Evolutionary conservation across 2,329 filamentous ascomycete species (phyloP).

Genomic region (Chrysoporthe austroafricana): DNA sequence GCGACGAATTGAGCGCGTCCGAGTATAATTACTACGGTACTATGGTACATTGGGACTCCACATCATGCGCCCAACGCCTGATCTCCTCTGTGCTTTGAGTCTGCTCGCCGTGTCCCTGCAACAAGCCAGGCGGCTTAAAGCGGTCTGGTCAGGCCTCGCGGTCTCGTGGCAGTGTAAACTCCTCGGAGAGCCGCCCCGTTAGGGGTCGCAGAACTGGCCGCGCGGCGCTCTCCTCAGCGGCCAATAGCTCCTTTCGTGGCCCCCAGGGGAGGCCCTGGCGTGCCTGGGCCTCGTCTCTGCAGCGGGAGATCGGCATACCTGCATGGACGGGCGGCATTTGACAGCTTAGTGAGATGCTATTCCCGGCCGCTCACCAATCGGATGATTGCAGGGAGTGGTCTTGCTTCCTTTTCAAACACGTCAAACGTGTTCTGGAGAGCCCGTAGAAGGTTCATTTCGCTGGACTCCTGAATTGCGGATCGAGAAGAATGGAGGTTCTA

Average conservation of each 20-base stretch:
- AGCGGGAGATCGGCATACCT: conserved; percentile 4
- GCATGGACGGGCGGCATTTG: not conserved
- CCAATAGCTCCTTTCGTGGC: not conserved
- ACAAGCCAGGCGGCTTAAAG: not conserved
- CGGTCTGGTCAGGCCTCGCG: not conserved
- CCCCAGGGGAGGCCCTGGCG: not conserved
- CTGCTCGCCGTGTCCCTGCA: not conserved
- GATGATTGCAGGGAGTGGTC: not conserved
- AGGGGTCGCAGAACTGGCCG: not conserved
- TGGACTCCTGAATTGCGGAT: not conserved
- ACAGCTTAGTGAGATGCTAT: not conserved
- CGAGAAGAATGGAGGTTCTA: not conserved
- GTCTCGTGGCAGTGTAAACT: not conserved
- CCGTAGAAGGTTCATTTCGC: not conserved
- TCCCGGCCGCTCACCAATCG: not conserved
- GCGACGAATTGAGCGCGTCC: not conserved
- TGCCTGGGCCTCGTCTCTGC: not conserved
- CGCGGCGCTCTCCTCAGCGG: conserved; percentile 8
- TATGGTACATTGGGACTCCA: conserved; percentile 9
- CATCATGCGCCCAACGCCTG: conserved; percentile 2
- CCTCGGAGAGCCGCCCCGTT: not conserved
- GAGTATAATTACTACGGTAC: not conserved
- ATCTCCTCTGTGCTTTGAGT: not conserved
- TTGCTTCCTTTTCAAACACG: not conserved
- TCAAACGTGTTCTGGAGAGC: not conserved